Evolutionary conservation across 768 basidiomycete species (phyloP).

Genomic region (Infundibulicybe gibba): DNA sequence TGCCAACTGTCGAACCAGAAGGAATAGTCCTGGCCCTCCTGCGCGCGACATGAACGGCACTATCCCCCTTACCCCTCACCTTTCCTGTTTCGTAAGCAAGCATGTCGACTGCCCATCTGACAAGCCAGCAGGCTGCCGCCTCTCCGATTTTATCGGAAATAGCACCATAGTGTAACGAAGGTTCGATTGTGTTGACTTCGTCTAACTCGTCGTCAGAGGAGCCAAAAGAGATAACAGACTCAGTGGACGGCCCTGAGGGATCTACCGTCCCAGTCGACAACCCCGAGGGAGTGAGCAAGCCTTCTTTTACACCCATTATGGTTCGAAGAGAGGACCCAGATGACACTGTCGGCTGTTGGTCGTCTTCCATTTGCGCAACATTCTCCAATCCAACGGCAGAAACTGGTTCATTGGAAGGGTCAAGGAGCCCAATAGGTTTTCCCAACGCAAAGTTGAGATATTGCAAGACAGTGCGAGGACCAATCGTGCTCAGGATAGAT

Average conservation of each 20-base stretch:
- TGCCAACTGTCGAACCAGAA: slow-evolving; percentile 7
- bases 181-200: slow-evolving; percentile 14
- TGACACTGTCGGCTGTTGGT: slow-evolving; percentile 16
- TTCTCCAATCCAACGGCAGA: slow-evolving; percentile 69
- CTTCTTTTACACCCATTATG: not conserved
- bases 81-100: slow-evolving; percentile 56
- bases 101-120: slow-evolving; percentile 81
- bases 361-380: slow-evolving; percentile 50
- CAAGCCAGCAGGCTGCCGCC: slow-evolving; percentile 83
- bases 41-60: slow-evolving; percentile 7
- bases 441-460: slow-evolving; percentile 87
- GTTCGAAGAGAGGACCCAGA: not conserved
- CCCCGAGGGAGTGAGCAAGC: too few species aligned
- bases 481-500: slow-evolving; percentile 67
- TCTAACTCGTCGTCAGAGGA: slow-evolving; percentile 18
- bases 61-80: slow-evolving; percentile 12
- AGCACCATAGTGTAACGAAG: slow-evolving; percentile 76
- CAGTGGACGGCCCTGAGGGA: not conserved
- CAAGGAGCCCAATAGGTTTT: slow-evolving; percentile 45
- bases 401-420: slow-evolving; percentile 39
- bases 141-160: slow-evolving; percentile 91
- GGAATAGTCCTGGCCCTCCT: slow-evolving; percentile 17
- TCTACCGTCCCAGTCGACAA: too few species aligned
- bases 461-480: slow-evolving; percentile 69
- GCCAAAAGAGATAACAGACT: slow-evolving; percentile 10